Conservation (phyloP, 371 early-diverging fungal genomes). For the Mucor circinelloides region DNA sequence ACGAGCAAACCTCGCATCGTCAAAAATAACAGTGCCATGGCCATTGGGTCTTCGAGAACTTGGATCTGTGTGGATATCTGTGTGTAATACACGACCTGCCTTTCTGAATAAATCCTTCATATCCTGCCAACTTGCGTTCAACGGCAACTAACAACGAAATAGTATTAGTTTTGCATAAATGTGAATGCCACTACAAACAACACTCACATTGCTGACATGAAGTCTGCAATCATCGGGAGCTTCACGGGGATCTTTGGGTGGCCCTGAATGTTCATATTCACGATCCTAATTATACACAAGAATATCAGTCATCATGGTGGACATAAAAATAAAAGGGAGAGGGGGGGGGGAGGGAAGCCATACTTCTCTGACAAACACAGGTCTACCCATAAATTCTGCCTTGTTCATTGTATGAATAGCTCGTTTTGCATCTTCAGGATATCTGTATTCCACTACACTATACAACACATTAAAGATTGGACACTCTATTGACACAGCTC, state of each 20-base stretch:
- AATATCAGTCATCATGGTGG: neutral
- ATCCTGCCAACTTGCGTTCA: conserved; percentile 79
- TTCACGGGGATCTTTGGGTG: conserved; percentile 51
- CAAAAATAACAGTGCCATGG: conserved; percentile 76
- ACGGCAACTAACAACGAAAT: conserved; percentile 61
- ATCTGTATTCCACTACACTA: conserved; percentile 81
- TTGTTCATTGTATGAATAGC: conserved; percentile 80
- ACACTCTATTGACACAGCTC: neutral
- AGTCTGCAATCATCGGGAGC: conserved; percentile 61
- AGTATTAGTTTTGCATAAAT: neutral
- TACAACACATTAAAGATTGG: neutral
- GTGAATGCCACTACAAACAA: neutral
- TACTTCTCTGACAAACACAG: conserved; percentile 73
- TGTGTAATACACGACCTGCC: conserved; percentile 72
- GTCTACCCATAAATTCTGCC: conserved; percentile 74
- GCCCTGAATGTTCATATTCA: conserved; percentile 49
- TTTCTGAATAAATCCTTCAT: conserved; percentile 81
- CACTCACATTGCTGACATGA: conserved; percentile 69
- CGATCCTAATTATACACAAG: conserved; percentile 48
- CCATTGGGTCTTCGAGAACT: conserved; percentile 69
- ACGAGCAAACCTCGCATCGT: conserved; percentile 67
- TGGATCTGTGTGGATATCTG: conserved; percentile 71
- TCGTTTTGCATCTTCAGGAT: conserved; percentile 76
- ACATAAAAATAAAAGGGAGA: neutral
- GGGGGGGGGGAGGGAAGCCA: no score